These are phyloP conservation scores for Aspergillus sp. DNA, from an alignment of 2,329 filamentous ascomycete species.

Conservation along the genomic window DNA sequence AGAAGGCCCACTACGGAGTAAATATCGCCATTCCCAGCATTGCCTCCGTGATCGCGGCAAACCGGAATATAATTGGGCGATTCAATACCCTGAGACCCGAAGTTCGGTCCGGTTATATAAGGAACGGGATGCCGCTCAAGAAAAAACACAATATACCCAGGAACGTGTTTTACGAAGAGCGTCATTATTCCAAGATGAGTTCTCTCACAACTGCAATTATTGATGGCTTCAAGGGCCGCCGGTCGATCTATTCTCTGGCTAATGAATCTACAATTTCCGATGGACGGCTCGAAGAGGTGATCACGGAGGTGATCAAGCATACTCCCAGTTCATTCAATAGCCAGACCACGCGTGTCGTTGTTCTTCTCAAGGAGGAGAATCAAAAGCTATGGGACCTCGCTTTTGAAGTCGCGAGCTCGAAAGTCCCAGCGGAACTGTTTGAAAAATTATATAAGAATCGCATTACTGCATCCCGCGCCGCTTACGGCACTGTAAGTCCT, in stretches of 20 bases:
- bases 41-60: no score
- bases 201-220: not conserved
- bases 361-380: conserved; percentile 75
- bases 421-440: conserved; percentile 47
- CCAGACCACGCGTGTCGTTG: conserved; percentile 67
- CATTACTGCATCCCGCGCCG: conserved; percentile 56
- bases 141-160: no score
- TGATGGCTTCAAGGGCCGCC: conserved; percentile 18
- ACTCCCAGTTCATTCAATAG: conserved; percentile 79
- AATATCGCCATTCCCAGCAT: no score
- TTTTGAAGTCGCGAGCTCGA: conserved; percentile 21
- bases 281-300: conserved; percentile 23
- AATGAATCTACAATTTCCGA: conserved; percentile 26
- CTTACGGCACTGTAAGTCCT: conserved; percentile 62
- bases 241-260: conserved; percentile 25
- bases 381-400: conserved; percentile 78
- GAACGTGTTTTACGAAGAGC: no score
- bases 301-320: conserved; percentile 49
- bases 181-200: not conserved
- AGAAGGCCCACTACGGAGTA: no score
- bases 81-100: no score
- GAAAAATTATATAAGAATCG: conserved; percentile 42
- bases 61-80: no score
- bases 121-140: no score
- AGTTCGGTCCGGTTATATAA: no score